Percentiles rank a stretch among this genome's conserved stretches.
Evolutionary conservation across 2,329 filamentous ascomycete species (phyloP).

Genomic region (Massarina eburnea): DNA sequence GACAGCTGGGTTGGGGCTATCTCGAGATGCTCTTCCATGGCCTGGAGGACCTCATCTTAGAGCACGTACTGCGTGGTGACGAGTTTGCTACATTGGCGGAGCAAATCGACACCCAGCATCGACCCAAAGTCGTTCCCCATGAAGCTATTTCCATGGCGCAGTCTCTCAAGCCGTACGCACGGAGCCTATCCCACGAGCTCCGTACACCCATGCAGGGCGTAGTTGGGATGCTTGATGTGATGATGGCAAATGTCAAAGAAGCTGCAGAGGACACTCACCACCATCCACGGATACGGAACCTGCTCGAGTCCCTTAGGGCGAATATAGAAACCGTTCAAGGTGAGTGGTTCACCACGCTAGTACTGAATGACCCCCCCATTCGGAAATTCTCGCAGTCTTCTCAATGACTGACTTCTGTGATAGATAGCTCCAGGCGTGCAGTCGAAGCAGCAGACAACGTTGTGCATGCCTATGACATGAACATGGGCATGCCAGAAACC

Average conservation of each 20-base stretch:
- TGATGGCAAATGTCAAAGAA: slow-evolving; percentile 72
- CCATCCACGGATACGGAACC: slow-evolving; percentile 53
- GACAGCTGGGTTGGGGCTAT: slow-evolving; percentile 64
- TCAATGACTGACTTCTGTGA: slow-evolving; percentile 10
- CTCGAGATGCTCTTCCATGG: slow-evolving; percentile 69
- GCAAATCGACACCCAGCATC: slow-evolving; percentile 19
- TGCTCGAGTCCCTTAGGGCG: slow-evolving; percentile 65
- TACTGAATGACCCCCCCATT: neutral
- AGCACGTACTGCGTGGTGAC: slow-evolving; percentile 58
- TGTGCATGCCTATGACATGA: slow-evolving; percentile 73
- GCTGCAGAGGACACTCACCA: slow-evolving; percentile 60
- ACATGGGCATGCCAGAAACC: slow-evolving; percentile 72
- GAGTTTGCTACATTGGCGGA: slow-evolving; percentile 42
- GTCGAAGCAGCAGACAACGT: slow-evolving; percentile 76
- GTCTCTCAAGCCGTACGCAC: slow-evolving; percentile 70
- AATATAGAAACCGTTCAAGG: slow-evolving; percentile 73
- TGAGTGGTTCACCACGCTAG: slow-evolving; percentile 38
- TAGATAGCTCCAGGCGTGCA: slow-evolving; percentile 69
- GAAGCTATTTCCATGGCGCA: slow-evolving; percentile 61
- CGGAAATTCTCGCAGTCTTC: neutral
- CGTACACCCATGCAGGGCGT: slow-evolving; percentile 76
- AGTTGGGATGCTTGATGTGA: slow-evolving; percentile 74
- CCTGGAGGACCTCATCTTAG: slow-evolving; percentile 66
- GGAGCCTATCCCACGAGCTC: slow-evolving; percentile 70
- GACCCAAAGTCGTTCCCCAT: slow-evolving; percentile 54